Percentiles rank a stretch among this genome's conserved stretches.
Evolutionary conservation across 2,329 filamentous ascomycete species (phyloP).

Genomic region (Westerdykella ornata): DNA sequence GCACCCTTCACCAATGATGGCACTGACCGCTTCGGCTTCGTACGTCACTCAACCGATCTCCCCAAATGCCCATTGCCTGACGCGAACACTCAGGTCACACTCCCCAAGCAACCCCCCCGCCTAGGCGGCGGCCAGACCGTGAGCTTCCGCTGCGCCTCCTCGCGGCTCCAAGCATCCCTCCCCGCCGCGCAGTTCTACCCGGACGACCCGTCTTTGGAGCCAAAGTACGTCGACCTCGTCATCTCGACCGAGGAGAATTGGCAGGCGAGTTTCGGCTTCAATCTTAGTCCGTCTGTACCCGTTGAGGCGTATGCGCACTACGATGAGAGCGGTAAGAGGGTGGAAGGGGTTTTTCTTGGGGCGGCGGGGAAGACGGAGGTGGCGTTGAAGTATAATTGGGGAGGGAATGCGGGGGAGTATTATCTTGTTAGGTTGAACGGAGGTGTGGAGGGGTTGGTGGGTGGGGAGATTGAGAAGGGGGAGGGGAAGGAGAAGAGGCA

Average conservation of each 20-base stretch:
- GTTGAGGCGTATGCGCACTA: conserved; percentile 6
- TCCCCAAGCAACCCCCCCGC: conserved; percentile 1
- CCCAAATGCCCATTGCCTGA: neutral
- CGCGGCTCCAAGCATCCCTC: conserved; percentile 2
- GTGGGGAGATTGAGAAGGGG: neutral
- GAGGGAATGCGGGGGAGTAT: conserved; percentile 12
- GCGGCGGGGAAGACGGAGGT: conserved; percentile 4
- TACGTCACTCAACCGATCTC: neutral
- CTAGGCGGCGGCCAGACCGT: neutral
- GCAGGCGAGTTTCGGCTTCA: conserved; percentile 5
- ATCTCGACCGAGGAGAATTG: conserved; percentile 8
- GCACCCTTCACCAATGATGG: conserved; percentile 9
- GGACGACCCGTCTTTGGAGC: too few species aligned
- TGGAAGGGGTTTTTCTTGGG: conserved; percentile 4
- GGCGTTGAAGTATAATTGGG: conserved; percentile 10
- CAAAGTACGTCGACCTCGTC: conserved; percentile 2
- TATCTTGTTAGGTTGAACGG: conserved; percentile 7
- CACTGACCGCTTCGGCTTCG: conserved; percentile 7
- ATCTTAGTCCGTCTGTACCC: neutral
- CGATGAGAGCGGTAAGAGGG: conserved; percentile 1
- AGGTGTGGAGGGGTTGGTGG: neutral
- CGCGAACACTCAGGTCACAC: conserved; percentile 3
- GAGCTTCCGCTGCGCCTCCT: conserved; percentile 4
- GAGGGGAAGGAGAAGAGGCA: conserved; percentile 3
- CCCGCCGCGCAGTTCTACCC: too few species aligned